phyloP scores from a whole-genome alignment of 169 alveolate species.

The Hepatocystis sp. region DNA sequence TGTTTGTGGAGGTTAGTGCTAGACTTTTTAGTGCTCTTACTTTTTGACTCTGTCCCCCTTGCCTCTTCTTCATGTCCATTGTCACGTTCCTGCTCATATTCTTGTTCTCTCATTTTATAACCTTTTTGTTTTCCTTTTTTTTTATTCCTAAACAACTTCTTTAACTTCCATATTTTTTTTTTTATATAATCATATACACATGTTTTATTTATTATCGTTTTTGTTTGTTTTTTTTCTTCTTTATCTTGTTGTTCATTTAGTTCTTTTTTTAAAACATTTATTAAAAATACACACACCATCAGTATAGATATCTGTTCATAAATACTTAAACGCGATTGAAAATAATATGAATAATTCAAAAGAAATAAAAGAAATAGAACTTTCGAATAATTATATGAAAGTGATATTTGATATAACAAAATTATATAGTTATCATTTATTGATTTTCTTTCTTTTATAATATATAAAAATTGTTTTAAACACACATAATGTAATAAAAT shows the following conservation, averaged over 20 bases:
- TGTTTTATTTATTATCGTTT: no score
- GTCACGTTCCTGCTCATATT: no score
- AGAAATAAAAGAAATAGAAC: slow-evolving; percentile 41
- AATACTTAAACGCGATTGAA: slow-evolving; percentile 23
- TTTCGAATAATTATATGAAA: slow-evolving; percentile 14
- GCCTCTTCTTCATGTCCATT: no score
- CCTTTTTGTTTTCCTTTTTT: background rate
- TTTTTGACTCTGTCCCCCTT: no score
- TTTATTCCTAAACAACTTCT: background rate
- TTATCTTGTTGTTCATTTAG: slow-evolving; percentile 1
- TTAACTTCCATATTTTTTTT: background rate
- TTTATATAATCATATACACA: slow-evolving; percentile 12
- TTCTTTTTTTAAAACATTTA: slow-evolving; percentile 21
- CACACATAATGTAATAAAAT: slow-evolving; percentile 32
- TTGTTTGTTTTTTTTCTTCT: no score
- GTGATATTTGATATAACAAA: slow-evolving; percentile 19
- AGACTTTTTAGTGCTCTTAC: no score
- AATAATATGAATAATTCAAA: slow-evolving; percentile 43
- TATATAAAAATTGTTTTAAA: slow-evolving; percentile 27
- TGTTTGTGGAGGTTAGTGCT: no score
- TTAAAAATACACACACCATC: slow-evolving; percentile 15
- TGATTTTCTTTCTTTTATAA: slow-evolving; percentile 22
- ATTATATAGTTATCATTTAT: slow-evolving; percentile 21
- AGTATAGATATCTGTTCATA: slow-evolving; percentile 28
- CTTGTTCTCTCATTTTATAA: background rate